Conservation (phyloP, 805 yeast species). For the Candida tammaniensis region DNA sequence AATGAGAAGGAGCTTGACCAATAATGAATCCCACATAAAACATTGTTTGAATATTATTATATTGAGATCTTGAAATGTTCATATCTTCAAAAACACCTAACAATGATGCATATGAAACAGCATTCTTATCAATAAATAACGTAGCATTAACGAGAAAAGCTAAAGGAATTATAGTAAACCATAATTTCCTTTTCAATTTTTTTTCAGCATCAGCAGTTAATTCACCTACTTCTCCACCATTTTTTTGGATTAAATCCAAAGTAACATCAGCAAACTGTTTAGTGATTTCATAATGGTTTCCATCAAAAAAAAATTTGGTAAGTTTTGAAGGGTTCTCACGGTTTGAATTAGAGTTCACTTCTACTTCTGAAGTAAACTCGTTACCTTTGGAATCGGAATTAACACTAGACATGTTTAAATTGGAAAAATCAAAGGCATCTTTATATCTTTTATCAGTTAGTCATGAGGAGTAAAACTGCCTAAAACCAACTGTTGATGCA, state of each 20-base stretch:
- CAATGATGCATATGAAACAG: constrained; percentile 47
- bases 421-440: no score
- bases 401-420: no score
- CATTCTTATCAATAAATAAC: constrained; percentile 52
- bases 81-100: constrained; percentile 49
- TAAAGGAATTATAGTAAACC: constrained; percentile 17
- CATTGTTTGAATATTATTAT: constrained; percentile 49
- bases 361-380: no score
- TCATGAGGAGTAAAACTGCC: no score
- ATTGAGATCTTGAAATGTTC: constrained; percentile 39
- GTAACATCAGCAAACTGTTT: constrained; percentile 10
- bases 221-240: constrained; percentile 8
- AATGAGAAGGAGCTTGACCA: constrained; percentile 30
- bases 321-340: background rate
- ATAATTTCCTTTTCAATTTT: constrained; percentile 11
- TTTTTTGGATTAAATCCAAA: constrained; percentile 5
- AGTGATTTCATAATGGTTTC: constrained; percentile 8
- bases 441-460: no score
- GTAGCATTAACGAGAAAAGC: constrained; percentile 30
- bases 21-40: constrained; percentile 46
- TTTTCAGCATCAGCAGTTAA: constrained; percentile 12
- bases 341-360: no score
- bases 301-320: constrained; percentile 8
- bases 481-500: no score
- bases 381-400: no score